A percentile compares a stretch with the other conserved stretches of the same genome.
These are phyloP conservation scores for Leccinum disarticulatum DNA, from an alignment of 768 basidiomycete species.

Conservation along the genomic window DNA sequence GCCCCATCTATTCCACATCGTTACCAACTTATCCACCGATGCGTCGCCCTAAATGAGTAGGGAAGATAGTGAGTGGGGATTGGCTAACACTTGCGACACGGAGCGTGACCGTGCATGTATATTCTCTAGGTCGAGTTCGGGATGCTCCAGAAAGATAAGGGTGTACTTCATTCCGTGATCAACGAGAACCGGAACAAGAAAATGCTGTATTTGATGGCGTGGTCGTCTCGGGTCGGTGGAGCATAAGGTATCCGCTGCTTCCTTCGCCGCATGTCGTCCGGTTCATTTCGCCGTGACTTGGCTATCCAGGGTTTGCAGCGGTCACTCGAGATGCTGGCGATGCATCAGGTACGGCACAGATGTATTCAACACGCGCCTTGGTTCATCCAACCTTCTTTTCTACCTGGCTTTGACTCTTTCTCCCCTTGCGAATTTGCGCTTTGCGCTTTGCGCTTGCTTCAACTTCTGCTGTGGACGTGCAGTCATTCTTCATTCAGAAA, in stretches of 20 bases:
- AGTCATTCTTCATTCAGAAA: slow-evolving; percentile 51
- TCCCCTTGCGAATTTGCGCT: slow-evolving; percentile 44
- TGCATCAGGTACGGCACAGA: slow-evolving; percentile 37
- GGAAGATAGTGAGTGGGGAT: slow-evolving; percentile 34
- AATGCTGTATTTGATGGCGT: slow-evolving; percentile 42
- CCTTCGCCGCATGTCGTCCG: neutral
- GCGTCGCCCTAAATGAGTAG: slow-evolving; percentile 38
- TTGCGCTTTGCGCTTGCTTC: slow-evolving; percentile 53
- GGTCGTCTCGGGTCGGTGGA: neutral
- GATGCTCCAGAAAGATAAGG: slow-evolving; percentile 52
- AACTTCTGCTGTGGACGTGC: slow-evolving; percentile 39
- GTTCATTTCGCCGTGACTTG: neutral
- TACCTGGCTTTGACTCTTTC: slow-evolving; percentile 57
- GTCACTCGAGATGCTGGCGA: slow-evolving; percentile 38
- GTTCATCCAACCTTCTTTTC: neutral
- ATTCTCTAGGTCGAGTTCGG: slow-evolving; percentile 44
- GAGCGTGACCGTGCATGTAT: neutral
- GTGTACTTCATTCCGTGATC: slow-evolving; percentile 52
- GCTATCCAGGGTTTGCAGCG: slow-evolving; percentile 52
- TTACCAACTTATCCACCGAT: neutral
- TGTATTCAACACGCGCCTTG: neutral
- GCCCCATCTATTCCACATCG: neutral
- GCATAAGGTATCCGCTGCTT: neutral
- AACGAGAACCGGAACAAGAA: slow-evolving; percentile 57
- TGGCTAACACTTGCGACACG: neutral